These are phyloP conservation scores for Aureobasidium sp. DNA, from an alignment of 2,329 filamentous ascomycete genomes.

Conservation along the genomic window DNA sequence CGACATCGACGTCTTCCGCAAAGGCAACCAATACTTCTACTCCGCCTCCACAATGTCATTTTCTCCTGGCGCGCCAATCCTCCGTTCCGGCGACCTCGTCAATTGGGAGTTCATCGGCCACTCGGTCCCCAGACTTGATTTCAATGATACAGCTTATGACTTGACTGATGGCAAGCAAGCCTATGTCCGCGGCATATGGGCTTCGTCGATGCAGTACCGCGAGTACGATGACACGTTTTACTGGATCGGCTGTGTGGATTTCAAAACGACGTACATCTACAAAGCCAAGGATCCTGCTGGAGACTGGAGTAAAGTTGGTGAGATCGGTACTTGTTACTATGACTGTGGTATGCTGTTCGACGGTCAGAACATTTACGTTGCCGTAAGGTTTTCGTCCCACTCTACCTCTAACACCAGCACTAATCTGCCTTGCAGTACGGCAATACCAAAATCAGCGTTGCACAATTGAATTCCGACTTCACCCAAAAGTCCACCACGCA, in stretches of 20 bases:
- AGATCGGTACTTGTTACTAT: constrained; percentile 47
- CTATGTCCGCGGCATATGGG: constrained; percentile 52
- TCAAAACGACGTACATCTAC: constrained; percentile 47
- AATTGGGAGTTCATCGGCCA: constrained; percentile 41
- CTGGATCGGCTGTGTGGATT: constrained; percentile 52
- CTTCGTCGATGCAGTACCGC: constrained; percentile 48
- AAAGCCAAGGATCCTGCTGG: constrained; percentile 39
- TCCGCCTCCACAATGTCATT: constrained; percentile 52
- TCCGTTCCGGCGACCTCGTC: constrained; percentile 50
- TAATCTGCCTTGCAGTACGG: constrained; percentile 35
- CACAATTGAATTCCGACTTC: constrained; percentile 45
- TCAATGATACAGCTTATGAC: constrained; percentile 39
- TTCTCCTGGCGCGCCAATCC: constrained; percentile 50
- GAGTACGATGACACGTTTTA: constrained; percentile 45
- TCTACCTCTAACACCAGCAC: background rate
- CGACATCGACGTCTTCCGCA: constrained; percentile 49
- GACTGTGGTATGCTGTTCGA: constrained; percentile 53
- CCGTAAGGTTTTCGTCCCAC: constrained; percentile 18
- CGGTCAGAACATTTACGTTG: constrained; percentile 53
- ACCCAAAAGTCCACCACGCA: constrained; percentile 39
- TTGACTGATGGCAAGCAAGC: constrained; percentile 36
- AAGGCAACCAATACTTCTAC: constrained; percentile 47
- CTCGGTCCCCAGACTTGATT: constrained; percentile 34
- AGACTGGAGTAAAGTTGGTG: constrained; percentile 38
- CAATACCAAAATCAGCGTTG: constrained; percentile 42